A percentile compares a stretch with the other conserved stretches of the same genome.
These are phyloP conservation scores for Kitagawia praeruptora DNA, from an alignment of 129 eudicot species.

Conservation along the genomic window DNA sequence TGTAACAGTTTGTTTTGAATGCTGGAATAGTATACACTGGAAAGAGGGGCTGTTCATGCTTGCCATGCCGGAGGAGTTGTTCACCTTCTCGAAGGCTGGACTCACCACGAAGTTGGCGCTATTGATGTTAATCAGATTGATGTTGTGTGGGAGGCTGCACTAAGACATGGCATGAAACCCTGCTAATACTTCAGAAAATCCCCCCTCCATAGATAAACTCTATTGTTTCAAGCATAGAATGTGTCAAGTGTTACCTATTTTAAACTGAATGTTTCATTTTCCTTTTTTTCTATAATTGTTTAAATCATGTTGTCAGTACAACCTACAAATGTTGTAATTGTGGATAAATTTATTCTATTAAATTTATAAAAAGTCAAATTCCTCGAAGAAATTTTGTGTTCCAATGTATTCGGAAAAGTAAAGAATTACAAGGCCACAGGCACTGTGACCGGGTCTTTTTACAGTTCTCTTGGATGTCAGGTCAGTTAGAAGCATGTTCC, in stretches of 20 bases:
- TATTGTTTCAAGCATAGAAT: background rate
- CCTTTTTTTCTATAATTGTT: background rate
- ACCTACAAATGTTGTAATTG: background rate
- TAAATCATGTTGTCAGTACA: no score
- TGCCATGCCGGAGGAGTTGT: constrained; percentile 96
- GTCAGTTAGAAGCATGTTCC: background rate
- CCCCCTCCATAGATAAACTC: background rate
- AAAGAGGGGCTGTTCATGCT: constrained; percentile 88
- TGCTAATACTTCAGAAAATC: background rate
- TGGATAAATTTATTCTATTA: background rate
- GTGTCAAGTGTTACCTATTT: background rate
- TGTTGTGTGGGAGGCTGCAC: constrained; percentile 82
- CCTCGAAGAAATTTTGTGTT: background rate
- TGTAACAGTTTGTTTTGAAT: background rate
- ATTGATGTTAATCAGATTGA: constrained; percentile 65
- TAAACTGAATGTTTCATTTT: background rate
- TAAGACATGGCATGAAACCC: constrained; percentile 64
- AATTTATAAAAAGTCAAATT: background rate
- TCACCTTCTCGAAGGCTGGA: constrained; percentile 91
- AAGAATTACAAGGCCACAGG: background rate
- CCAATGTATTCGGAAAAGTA: background rate
- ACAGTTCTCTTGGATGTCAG: constrained; percentile 4
- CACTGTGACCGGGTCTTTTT: background rate
- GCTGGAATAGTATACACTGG: constrained; percentile 64
- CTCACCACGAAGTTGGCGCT: constrained; percentile 88